A percentile compares a stretch with the other conserved stretches of the same genome.
phyloP scores from a whole-genome alignment of 208 protist species.

The Trypanosoma congolense region DNA sequence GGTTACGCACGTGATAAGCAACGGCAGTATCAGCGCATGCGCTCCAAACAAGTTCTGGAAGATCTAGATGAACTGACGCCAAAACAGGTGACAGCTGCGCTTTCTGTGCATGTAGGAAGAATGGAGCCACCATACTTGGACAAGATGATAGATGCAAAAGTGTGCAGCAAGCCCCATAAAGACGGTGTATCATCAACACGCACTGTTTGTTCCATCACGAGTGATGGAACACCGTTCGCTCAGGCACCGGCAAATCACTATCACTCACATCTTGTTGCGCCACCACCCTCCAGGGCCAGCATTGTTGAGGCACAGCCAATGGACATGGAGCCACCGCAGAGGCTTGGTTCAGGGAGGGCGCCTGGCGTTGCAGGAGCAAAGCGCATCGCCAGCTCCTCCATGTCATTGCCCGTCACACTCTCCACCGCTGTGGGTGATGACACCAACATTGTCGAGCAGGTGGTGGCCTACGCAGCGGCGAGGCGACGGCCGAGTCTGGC shows the following conservation, averaged over 20 bases:
- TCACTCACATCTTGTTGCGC: slow-evolving; percentile 7
- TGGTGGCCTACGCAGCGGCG: slow-evolving; percentile 12
- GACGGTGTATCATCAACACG: slow-evolving; percentile 5
- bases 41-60: neutral
- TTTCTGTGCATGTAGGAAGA: slow-evolving; percentile 6
- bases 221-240: neutral
- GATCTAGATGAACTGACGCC: neutral
- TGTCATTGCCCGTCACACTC: slow-evolving; percentile 9
- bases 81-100: neutral
- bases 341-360: neutral
- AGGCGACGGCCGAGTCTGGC: neutral
- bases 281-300: slow-evolving; percentile 1
- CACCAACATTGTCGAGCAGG: slow-evolving; percentile 15
- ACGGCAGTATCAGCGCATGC: neutral
- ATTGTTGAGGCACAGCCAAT: neutral
- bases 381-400: neutral
- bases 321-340: neutral
- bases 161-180: slow-evolving; percentile 5
- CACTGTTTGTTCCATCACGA: slow-evolving; percentile 4
- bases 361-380: neutral
- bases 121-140: slow-evolving; percentile 22
- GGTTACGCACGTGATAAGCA: slow-evolving; percentile 17
- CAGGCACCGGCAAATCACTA: neutral
- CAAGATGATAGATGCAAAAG: slow-evolving; percentile 17
- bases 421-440: slow-evolving; percentile 20